Evolutionary conservation across 768 basidiomycete species (phyloP).

Genomic region (Inosperma sp.): DNA sequence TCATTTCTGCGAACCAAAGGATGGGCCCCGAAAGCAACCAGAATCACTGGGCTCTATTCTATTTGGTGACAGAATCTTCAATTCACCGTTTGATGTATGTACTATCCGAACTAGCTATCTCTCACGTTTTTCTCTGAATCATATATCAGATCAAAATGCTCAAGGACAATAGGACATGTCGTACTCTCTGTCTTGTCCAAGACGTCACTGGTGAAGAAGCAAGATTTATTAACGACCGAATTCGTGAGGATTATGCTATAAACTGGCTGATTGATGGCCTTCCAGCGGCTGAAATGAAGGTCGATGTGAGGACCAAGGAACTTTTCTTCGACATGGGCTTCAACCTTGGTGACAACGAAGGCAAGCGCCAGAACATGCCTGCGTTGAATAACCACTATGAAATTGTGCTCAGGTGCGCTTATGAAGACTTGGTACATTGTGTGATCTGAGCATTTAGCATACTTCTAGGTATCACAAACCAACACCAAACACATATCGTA

Average conservation of each 20-base stretch:
- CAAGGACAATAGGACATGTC: constrained; percentile 69
- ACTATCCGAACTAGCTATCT: not conserved
- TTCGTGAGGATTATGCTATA: constrained; percentile 86
- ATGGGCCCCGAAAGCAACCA: constrained; percentile 67
- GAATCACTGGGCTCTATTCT: constrained; percentile 90
- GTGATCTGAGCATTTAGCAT: not conserved
- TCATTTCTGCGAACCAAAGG: constrained; percentile 79
- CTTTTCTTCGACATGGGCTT: constrained; percentile 92
- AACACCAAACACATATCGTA: constrained; percentile 64
- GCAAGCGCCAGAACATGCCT: constrained; percentile 50
- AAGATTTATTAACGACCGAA: constrained; percentile 87
- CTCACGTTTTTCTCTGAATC: constrained; percentile 5
- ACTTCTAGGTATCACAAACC: constrained; percentile 71
- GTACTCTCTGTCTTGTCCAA: constrained; percentile 57
- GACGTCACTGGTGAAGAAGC: constrained; percentile 66
- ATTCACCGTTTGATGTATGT: constrained; percentile 81
- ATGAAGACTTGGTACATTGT: not conserved
- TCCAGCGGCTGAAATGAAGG: constrained; percentile 90
- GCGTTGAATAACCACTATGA: constrained; percentile 92
- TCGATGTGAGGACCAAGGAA: constrained; percentile 73
- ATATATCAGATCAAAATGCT: constrained; percentile 73
- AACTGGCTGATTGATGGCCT: constrained; percentile 96
- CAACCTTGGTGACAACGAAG: constrained; percentile 79
- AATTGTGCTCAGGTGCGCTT: constrained; percentile 62
- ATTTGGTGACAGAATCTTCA: constrained; percentile 95